A percentile compares a stretch with the other conserved stretches of the same genome.
Conservation (phyloP, 805 yeast species). For the Candida germanica region DNA sequence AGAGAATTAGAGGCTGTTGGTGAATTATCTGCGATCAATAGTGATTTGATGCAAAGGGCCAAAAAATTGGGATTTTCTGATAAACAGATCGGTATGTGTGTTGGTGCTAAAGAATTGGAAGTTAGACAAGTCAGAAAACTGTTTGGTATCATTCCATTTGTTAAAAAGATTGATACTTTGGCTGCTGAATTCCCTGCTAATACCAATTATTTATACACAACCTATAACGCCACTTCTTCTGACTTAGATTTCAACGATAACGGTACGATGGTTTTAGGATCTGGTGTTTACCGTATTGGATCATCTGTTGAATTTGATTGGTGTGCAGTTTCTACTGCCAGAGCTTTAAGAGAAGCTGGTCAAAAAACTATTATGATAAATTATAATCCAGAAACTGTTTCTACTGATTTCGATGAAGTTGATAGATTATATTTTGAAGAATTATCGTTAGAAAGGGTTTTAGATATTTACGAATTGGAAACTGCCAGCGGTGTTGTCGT, state of each 20-base stretch:
- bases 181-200: conserved; percentile 99
- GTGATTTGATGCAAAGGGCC: conserved; percentile 71
- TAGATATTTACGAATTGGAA: conserved; percentile 96
- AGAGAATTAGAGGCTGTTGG: conserved; percentile 68
- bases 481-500: conserved; percentile 87
- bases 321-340: conserved; percentile 98
- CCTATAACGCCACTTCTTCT: conserved; percentile 85
- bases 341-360: conserved; percentile 85
- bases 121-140: conserved; percentile 81
- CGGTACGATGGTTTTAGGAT: conserved; percentile 93
- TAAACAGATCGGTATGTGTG: conserved; percentile 81
- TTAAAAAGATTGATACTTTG: conserved; percentile 92
- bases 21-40: conserved; percentile 52
- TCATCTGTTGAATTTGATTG: conserved; percentile 98
- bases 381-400: conserved; percentile 97
- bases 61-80: conserved; percentile 95
- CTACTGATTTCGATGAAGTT: conserved; percentile 98
- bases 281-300: conserved; percentile 99
- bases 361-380: conserved; percentile 93
- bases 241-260: conserved; percentile 85
- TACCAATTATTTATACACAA: conserved; percentile 92
- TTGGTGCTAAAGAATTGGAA: conserved; percentile 69
- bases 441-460: conserved; percentile 89
- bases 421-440: conserved; percentile 97
- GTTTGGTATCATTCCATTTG: conserved; percentile 83